These are phyloP conservation scores for Solanum hybrid DNA, from an alignment of 305 asterid species.

Conservation along the genomic window DNA sequence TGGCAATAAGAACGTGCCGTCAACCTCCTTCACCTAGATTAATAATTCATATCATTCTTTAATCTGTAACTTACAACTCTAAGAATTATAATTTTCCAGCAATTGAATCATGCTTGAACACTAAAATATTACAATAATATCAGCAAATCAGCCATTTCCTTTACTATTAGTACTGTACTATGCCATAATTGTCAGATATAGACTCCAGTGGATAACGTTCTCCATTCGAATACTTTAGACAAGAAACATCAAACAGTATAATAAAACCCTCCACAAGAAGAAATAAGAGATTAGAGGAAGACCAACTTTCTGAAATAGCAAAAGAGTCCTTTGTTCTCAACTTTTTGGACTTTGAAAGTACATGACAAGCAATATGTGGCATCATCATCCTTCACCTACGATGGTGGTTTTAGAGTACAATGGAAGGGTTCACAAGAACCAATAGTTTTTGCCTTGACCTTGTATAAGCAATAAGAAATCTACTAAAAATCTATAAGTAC, in stretches of 20 bases:
- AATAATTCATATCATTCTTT: conserved; percentile 1
- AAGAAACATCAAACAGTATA: not conserved
- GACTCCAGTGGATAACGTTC: not conserved
- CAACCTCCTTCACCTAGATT: conserved; percentile 65
- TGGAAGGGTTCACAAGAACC: not conserved
- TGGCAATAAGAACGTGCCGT: conserved; percentile 43
- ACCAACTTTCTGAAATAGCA: not conserved
- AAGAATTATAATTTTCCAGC: not conserved
- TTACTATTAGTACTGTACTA: not conserved
- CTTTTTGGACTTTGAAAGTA: not conserved
- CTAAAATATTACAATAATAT: not conserved
- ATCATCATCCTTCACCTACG: not conserved
- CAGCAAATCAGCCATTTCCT: not conserved
- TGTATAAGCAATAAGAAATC: not conserved
- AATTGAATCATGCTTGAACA: not conserved
- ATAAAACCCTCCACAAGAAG: not conserved
- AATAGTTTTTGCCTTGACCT: not conserved
- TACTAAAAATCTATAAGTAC: not conserved
- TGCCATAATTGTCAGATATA: not conserved
- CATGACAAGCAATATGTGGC: not conserved
- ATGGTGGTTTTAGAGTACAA: not conserved
- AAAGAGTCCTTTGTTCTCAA: not conserved
- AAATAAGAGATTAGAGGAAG: not conserved
- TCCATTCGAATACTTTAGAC: not conserved
- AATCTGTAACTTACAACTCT: not conserved